A percentile compares a stretch with the other conserved stretches of the same genome.
phyloP scores from a whole-genome alignment of 1,284 basidiomycete species.

The Peniophora sp. region DNA sequence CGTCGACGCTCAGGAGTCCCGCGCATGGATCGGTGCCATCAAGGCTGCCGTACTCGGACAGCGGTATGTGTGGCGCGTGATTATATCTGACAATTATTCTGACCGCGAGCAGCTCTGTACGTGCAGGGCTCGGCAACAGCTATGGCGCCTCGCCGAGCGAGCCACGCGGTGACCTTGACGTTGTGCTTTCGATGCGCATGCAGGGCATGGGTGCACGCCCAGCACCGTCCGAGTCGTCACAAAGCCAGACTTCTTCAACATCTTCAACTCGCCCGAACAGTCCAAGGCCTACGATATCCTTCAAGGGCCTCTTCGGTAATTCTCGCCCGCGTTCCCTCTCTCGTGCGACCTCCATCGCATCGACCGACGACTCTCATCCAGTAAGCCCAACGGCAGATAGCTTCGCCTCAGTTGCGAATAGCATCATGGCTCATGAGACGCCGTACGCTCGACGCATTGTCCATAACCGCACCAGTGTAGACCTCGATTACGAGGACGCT shows the following conservation, averaged over 20 bases:
- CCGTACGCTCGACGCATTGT: constrained; percentile 44
- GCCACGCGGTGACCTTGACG: constrained; percentile 70
- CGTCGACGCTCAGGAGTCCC: constrained; percentile 47
- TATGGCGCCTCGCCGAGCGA: constrained; percentile 36
- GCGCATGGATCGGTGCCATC: constrained; percentile 66
- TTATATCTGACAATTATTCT: constrained; percentile 1
- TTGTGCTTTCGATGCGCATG: constrained; percentile 70
- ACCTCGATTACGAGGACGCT: neutral
- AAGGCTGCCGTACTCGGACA: constrained; percentile 65
- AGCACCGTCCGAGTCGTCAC: constrained; percentile 3
- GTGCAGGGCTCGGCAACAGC: constrained; percentile 52
- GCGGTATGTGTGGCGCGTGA: constrained; percentile 32
- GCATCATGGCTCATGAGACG: constrained; percentile 10
- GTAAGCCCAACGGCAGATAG: constrained; percentile 38
- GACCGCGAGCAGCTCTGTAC: constrained; percentile 40
- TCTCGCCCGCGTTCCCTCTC: constrained; percentile 42
- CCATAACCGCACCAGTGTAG: constrained; percentile 26
- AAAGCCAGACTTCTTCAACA: constrained; percentile 2
- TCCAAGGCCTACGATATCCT: constrained; percentile 32
- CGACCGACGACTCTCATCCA: constrained; percentile 43
- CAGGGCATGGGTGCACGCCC: constrained; percentile 38
- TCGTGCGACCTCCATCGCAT: constrained; percentile 45
- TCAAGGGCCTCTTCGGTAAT: constrained; percentile 52
- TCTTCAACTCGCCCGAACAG: constrained; percentile 15
- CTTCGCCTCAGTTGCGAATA: constrained; percentile 17